phyloP scores from a whole-genome alignment of 139 green algal genomes.

The Medakamo hakoo region DNA sequence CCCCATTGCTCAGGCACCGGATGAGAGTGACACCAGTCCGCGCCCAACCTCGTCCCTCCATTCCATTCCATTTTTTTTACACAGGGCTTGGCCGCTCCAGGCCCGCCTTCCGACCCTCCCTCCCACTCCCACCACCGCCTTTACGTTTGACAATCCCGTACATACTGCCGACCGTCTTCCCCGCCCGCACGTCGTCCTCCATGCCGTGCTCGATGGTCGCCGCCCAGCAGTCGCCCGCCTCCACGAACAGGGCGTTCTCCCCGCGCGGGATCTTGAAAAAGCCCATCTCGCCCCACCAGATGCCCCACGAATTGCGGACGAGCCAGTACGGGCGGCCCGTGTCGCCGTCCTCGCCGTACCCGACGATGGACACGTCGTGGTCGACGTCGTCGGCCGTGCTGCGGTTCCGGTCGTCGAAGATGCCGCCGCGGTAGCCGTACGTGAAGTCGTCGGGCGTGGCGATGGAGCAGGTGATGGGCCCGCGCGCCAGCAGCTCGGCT shows the following conservation, averaged over 20 bases:
- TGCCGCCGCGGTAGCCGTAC: slow-evolving; percentile 27
- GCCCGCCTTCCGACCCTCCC: too few relatives aligned
- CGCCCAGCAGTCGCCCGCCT: slow-evolving; percentile 38
- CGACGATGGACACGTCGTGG: slow-evolving; percentile 36
- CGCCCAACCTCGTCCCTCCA: too few relatives aligned
- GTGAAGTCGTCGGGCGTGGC: slow-evolving; percentile 28
- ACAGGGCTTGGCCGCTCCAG: too few relatives aligned
- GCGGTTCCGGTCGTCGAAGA: slow-evolving; percentile 13
- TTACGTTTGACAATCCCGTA: too few relatives aligned
- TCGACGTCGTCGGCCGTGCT: slow-evolving; percentile 21
- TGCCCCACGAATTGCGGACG: slow-evolving; percentile 40
- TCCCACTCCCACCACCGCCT: too few relatives aligned
- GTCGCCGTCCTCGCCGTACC: slow-evolving; percentile 23
- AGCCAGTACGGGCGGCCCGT: slow-evolving; percentile 18
- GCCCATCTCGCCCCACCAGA: slow-evolving; percentile 38
- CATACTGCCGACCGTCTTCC: slow-evolving; percentile 24
- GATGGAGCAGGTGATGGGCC: slow-evolving; percentile 28
- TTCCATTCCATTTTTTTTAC: too few relatives aligned
- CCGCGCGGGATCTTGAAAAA: slow-evolving; percentile 31
- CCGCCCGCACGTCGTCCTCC: slow-evolving; percentile 20
- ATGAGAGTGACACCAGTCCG: too few relatives aligned
- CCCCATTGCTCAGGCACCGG: too few relatives aligned
- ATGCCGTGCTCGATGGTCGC: slow-evolving; percentile 1
- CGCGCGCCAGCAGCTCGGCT: slow-evolving; percentile 18
- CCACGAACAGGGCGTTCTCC: slow-evolving; percentile 27